Conservation (phyloP, 2,329 filamentous ascomycete species). For the Hymenotorrendiella dingleyae region DNA sequence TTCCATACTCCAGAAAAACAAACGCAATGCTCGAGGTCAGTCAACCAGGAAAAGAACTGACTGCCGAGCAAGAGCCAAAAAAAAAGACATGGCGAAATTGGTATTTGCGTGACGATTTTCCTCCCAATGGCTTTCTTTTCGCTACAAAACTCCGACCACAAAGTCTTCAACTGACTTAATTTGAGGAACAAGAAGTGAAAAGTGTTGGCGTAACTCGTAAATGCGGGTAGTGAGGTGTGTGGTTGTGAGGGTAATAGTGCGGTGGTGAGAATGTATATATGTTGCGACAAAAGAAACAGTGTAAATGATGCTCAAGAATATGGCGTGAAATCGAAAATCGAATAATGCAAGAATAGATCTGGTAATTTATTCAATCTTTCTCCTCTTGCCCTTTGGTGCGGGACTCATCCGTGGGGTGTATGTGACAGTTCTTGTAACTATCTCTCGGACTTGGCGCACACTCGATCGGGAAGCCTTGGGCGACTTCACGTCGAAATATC, state of each 20-base stretch:
- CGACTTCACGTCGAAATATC: constrained; percentile 51
- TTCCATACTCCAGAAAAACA: constrained; percentile 2
- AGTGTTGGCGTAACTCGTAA: constrained; percentile 26
- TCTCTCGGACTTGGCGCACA: constrained; percentile 71
- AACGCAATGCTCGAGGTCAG: not conserved
- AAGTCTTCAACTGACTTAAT: constrained; percentile 4
- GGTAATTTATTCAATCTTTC: constrained; percentile 54
- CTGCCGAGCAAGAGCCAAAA: constrained; percentile 1
- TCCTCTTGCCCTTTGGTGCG: constrained; percentile 86
- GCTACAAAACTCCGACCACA: constrained; percentile 3
- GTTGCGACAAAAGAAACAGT: not conserved
- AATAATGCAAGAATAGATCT: not conserved
- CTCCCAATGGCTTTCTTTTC: not conserved
- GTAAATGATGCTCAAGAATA: too few relatives aligned
- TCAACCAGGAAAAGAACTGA: not conserved
- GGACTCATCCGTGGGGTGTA: constrained; percentile 84
- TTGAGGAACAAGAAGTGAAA: constrained; percentile 20
- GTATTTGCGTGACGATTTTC: not conserved
- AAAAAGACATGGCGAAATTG: not conserved
- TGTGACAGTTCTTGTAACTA: constrained; percentile 89
- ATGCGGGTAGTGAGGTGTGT: constrained; percentile 3
- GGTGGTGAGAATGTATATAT: constrained; percentile 1
- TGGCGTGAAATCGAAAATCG: not conserved
- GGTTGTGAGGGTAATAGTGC: constrained; percentile 1
- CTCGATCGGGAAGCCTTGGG: constrained; percentile 53